A percentile compares a stretch with the other conserved stretches of the same genome.
Evolutionary conservation across 2,329 filamentous ascomycete genomes (phyloP).

Genomic region (Fusarium brevicatenulatum): DNA sequence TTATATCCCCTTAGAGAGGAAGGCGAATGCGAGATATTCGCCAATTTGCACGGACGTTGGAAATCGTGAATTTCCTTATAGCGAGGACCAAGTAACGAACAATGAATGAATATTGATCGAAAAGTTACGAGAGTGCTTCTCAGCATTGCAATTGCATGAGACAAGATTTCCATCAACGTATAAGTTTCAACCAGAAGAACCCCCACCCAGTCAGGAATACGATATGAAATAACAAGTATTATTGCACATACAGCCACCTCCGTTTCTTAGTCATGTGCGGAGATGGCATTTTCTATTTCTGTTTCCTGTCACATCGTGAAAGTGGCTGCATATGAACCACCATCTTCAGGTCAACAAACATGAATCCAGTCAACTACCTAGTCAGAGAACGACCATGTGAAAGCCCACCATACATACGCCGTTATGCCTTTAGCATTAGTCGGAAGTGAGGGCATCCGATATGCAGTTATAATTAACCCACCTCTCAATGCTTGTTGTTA

Average conservation of each 20-base stretch:
- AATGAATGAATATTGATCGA: neutral
- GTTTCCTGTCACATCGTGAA: constrained; percentile 8
- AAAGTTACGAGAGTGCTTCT: neutral
- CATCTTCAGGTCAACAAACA: neutral
- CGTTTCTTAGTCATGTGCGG: neutral
- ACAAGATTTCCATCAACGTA: neutral
- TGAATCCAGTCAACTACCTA: neutral
- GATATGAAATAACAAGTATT: neutral
- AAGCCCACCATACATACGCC: neutral
- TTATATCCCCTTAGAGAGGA: too few relatives aligned
- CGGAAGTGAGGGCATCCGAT: neutral
- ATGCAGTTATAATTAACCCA: neutral
- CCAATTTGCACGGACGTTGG: neutral
- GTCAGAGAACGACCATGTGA: neutral
- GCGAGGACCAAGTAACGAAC: neutral
- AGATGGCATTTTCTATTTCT: constrained; percentile 37
- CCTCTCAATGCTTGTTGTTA: neutral
- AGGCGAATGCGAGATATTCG: too few relatives aligned
- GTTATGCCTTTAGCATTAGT: neutral
- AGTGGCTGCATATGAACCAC: constrained; percentile 6
- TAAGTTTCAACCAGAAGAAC: neutral
- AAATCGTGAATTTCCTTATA: neutral
- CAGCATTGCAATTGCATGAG: neutral
- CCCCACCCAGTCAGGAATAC: neutral
- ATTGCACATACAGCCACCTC: neutral